Evolutionary conservation across 1,284 basidiomycete species (phyloP).

Genomic region (Mycosarcoma maydis): DNA sequence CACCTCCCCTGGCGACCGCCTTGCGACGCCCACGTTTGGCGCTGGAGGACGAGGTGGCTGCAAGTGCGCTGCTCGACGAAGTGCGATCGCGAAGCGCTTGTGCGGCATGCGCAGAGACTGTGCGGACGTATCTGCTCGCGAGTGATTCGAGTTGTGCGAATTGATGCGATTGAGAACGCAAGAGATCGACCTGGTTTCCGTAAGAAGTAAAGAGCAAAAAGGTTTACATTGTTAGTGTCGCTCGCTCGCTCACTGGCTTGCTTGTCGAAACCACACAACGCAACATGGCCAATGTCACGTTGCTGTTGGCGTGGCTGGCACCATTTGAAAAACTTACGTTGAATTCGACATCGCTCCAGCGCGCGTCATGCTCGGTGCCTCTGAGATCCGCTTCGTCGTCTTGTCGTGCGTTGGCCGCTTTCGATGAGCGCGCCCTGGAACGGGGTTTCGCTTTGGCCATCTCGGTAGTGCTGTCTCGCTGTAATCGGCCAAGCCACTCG

Average conservation of each 20-base stretch:
- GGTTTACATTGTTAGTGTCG: no score
- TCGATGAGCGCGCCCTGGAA: conserved; percentile 23
- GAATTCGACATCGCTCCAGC: conserved; percentile 51
- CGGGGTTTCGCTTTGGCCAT: conserved; percentile 23
- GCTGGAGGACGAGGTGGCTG: conserved; percentile 21
- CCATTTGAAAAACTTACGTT: conserved; percentile 8
- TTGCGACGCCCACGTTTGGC: conserved; percentile 32
- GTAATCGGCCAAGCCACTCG: conserved; percentile 22
- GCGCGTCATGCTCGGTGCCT: conserved; percentile 53
- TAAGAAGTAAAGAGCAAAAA: not conserved
- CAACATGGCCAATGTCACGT: no score
- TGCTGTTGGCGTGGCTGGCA: no score
- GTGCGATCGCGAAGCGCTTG: conserved; percentile 51
- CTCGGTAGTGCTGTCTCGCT: conserved; percentile 6
- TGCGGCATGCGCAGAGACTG: conserved; percentile 46
- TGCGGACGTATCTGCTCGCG: conserved; percentile 40
- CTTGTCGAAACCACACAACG: no score
- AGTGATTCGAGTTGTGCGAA: conserved; percentile 49
- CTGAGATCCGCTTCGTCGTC: conserved; percentile 18
- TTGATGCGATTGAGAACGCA: conserved; percentile 43
- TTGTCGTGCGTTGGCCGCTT: conserved; percentile 20
- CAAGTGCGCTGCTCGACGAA: conserved; percentile 30
- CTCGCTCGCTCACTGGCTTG: no score
- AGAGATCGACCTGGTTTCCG: conserved; percentile 22
- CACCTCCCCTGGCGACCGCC: conserved; percentile 10